Conservation (phyloP, 257 asterid genomes). For the Solanum chmielewskii region DNA sequence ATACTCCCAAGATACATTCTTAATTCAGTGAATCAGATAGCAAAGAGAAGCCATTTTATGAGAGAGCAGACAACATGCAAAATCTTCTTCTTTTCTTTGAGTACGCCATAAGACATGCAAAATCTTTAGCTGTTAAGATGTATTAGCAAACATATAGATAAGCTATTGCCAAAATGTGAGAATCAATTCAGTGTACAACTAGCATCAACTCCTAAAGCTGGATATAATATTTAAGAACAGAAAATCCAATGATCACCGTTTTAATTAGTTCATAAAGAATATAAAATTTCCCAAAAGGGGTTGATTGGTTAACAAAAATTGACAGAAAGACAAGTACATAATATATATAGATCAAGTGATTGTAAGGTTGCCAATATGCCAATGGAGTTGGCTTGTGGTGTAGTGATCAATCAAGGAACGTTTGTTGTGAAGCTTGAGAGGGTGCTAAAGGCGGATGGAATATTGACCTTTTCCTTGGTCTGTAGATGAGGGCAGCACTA, state of each 20-base stretch:
- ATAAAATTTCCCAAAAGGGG: not conserved
- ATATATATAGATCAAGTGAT: not conserved
- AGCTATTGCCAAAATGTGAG: not conserved
- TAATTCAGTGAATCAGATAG: not conserved
- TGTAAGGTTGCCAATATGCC: not conserved
- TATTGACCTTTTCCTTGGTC: not conserved
- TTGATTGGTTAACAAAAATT: not conserved
- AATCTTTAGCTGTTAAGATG: not conserved
- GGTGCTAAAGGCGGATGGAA: not conserved
- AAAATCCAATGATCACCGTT: not conserved
- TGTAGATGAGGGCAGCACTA: not conserved
- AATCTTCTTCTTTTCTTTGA: not conserved
- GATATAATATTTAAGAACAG: not conserved
- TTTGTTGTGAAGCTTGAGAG: not conserved
- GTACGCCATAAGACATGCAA: not conserved
- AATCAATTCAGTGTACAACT: not conserved
- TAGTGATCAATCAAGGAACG: not conserved
- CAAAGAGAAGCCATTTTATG: not conserved
- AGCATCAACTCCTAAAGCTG: not conserved
- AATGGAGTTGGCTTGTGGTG: not conserved
- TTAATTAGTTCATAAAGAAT: not conserved
- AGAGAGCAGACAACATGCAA: not conserved
- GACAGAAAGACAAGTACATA: not conserved
- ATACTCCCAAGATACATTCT: not conserved
- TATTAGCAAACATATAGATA: not conserved